Evolutionary conservation across 257 asterid species (phyloP).

Genomic region (Leonotis leonurus): DNA sequence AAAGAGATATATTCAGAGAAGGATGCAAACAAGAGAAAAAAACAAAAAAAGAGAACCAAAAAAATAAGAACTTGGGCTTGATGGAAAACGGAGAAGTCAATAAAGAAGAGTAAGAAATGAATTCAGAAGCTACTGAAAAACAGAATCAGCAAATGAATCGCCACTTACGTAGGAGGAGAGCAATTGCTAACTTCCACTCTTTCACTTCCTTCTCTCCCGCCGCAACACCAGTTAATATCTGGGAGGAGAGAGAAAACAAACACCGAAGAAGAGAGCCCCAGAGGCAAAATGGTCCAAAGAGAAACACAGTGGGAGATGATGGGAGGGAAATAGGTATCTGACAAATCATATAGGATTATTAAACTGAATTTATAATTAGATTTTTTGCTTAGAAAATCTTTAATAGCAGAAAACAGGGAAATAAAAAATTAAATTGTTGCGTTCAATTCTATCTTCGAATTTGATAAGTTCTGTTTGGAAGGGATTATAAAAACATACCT

Average conservation of each 20-base stretch:
- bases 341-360: constrained; percentile 5
- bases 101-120: constrained; percentile 4
- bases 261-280: constrained; percentile 29
- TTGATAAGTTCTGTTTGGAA: constrained; percentile 15
- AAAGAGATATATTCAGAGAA: constrained; percentile 8
- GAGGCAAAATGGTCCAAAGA: constrained; percentile 31
- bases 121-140: constrained; percentile 5
- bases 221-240: constrained; percentile 35
- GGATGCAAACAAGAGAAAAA: background rate
- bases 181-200: constrained; percentile 79
- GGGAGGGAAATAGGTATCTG: constrained; percentile 41
- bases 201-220: constrained; percentile 78
- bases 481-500: background rate
- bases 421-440: background rate
- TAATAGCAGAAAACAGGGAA: background rate
- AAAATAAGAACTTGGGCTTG: constrained; percentile 1
- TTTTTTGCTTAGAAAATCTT: constrained; percentile 1
- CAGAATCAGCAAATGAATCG: background rate
- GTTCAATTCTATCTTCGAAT: constrained; percentile 13
- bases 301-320: constrained; percentile 51
- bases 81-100: constrained; percentile 21
- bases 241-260: constrained; percentile 13
- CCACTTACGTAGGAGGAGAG: constrained; percentile 78
- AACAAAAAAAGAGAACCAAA: background rate
- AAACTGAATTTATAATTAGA: background rate